A percentile compares a stretch with the other conserved stretches of the same genome.
phyloP scores from a whole-genome alignment of 2,329 filamentous ascomycete genomes.

The Aureobasidium sp. region DNA sequence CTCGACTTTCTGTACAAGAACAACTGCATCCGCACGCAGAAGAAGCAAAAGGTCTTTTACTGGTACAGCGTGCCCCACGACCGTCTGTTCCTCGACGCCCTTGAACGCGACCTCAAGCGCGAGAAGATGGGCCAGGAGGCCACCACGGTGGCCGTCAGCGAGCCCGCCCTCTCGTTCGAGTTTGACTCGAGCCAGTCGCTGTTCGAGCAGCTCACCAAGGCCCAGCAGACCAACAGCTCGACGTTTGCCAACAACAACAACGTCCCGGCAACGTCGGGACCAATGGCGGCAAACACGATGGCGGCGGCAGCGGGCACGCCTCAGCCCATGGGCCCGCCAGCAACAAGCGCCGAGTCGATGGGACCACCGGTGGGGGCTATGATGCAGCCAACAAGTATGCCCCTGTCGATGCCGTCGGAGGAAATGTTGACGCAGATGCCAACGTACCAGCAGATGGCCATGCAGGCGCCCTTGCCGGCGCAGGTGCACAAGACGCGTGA shows the following conservation, averaged over 20 bases:
- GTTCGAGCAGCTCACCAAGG: constrained; percentile 98
- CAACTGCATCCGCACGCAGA: constrained; percentile 99
- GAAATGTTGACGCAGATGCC: constrained; percentile 48
- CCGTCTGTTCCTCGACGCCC: constrained; percentile 88
- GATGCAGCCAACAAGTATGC: constrained; percentile 24
- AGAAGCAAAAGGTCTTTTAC: constrained; percentile 99
- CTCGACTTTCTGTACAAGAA: constrained; percentile 99
- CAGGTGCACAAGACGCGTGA: constrained; percentile 74
- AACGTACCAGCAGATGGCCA: constrained; percentile 64
- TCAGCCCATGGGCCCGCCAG: constrained; percentile 34
- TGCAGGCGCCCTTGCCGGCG: constrained; percentile 66
- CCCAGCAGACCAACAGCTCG: constrained; percentile 95
- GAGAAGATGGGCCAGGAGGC: constrained; percentile 99
- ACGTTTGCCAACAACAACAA: constrained; percentile 53
- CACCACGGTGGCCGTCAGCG: constrained; percentile 91
- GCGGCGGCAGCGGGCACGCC: constrained; percentile 79
- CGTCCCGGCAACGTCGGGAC: constrained; percentile 50
- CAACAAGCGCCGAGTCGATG: constrained; percentile 21
- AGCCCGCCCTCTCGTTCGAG: constrained; percentile 95
- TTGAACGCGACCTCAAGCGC: constrained; percentile 94
- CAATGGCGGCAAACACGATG: constrained; percentile 89
- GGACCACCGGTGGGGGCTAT: constrained; percentile 26
- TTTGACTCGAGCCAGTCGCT: constrained; percentile 98
- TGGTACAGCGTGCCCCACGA: constrained; percentile 99
- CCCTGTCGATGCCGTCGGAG: constrained; percentile 50